Percentiles rank a stretch among this genome's conserved stretches.
Conservation (phyloP, 1,284 basidiomycete species). For the Mycosarcoma maydis region DNA sequence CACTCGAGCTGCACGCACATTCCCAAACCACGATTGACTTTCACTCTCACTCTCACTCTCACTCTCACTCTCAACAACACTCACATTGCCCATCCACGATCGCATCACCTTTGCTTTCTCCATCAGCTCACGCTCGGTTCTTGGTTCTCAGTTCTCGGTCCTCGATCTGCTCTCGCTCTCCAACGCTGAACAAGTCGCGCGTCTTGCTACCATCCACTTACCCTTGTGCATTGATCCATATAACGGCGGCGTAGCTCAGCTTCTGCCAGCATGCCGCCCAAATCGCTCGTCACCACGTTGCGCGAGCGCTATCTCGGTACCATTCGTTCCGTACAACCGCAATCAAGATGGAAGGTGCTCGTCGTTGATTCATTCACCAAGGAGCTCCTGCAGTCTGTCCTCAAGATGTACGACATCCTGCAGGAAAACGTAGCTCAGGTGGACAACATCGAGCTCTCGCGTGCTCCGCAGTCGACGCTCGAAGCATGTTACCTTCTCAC, state of each 20-base stretch:
- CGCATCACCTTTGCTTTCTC: no score
- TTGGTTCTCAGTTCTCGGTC: no score
- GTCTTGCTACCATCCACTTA: no score
- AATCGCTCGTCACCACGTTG: conserved; percentile 41
- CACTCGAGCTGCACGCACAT: background rate
- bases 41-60: no score
- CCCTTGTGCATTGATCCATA: no score
- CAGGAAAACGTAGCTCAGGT: conserved; percentile 64
- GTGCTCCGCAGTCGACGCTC: conserved; percentile 50
- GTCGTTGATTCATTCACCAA: conserved; percentile 94
- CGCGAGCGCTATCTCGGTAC: conserved; percentile 59
- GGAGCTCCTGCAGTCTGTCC: conserved; percentile 81
- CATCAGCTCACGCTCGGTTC: no score
- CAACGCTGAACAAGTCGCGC: no score
- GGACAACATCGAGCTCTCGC: conserved; percentile 62
- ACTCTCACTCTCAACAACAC: conserved; percentile 1
- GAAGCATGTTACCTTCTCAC: conserved; percentile 80
- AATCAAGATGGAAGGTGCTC: conserved; percentile 85
- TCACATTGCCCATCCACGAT: no score
- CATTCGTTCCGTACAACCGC: conserved; percentile 64
- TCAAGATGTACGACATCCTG: conserved; percentile 77
- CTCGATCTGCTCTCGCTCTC: no score
- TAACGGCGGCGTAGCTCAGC: background rate
- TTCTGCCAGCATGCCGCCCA: conserved; percentile 38
- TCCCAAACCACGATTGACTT: no score